Percentiles rank a stretch among this genome's conserved stretches.
Conservation (phyloP, 176 grass and related monocot genomes). For the Hsuehochloa calcarea region DNA sequence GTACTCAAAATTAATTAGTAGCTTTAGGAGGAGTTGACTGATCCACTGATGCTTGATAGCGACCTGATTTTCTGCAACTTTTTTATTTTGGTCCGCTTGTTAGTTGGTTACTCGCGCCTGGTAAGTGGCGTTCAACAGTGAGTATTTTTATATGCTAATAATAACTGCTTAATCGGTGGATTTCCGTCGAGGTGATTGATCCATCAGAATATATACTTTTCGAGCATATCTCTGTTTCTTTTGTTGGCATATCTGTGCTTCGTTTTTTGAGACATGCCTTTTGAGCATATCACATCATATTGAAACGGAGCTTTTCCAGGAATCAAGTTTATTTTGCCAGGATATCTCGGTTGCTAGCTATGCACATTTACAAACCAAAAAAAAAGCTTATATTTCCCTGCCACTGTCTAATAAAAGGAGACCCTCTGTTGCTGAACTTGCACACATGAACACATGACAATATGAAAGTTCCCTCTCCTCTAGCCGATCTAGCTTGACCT, state of each 20-base stretch:
- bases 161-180: not conserved
- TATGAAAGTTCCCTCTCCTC: not conserved
- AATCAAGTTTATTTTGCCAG: not conserved
- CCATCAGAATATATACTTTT: not conserved
- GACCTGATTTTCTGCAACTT: not conserved
- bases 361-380: not conserved
- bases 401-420: not conserved
- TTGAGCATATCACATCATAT: not conserved
- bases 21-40: slow-evolving; percentile 1
- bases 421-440: not conserved
- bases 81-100: not conserved
- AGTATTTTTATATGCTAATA: not conserved
- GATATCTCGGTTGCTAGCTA: not conserved
- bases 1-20: not conserved
- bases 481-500: not conserved
- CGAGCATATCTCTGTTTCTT: not conserved
- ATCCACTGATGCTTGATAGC: not conserved
- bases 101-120: not conserved
- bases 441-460: not conserved
- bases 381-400: not conserved
- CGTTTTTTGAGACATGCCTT: not conserved
- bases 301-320: slow-evolving; percentile 15
- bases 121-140: not conserved
- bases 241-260: not conserved
- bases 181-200: not conserved